Evolutionary conservation across 768 basidiomycete species (phyloP), one percentile per base, ranked within the genome.

Genomic region (Lactarius sp.): DNA sequence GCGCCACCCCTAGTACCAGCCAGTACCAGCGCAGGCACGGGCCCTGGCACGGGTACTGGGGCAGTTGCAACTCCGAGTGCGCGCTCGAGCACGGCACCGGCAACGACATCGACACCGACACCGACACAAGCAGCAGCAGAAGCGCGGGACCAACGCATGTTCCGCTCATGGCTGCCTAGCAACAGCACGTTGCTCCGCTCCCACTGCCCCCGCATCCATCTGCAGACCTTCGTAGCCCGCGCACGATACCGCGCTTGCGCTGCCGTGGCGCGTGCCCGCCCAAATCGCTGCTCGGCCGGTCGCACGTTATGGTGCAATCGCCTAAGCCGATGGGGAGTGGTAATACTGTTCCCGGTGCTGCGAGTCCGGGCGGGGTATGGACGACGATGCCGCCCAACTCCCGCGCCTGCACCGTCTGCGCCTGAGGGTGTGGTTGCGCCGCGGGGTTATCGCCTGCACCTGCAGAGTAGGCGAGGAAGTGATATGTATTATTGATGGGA

Each of bases 181-280:
- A 27, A 27, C 36, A 62, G 27, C 16, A 20, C 65, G 0, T 37
- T 62, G 2, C 61, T 57, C 18, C 37, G 2, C 61, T 57, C 18
- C 37, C 53, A 6, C 51, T 64, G 27, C 56, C 66, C 41, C 62
- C 54, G 8, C 65, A 64, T 8, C 58, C 66, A 2, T 55, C 63
- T 2, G 20, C 53, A 33, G 60, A 62, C 7, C 4, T 51, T 12
- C 60, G 61, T 2, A 41, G 52, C 71, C 14, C 69, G 71, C 62
- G 73, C 69, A 7, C 49, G 18, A n/a, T 20, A 33, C 85, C 87
- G 4, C 81, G 85, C 47, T 74, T 88, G 47, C 82, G 88, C 53
- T 81, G 87, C 3, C 85, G 87, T n/a, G 84, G 86, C 2, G 70
- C 88, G 6, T 81, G 83, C 6, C 81, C 86, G 5, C 85, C 86